A percentile compares a stretch with the other conserved stretches of the same genome.
Conservation (phyloP, 495 filamentous ascomycete genomes). For the Trichoderma asperelloides region DNA sequence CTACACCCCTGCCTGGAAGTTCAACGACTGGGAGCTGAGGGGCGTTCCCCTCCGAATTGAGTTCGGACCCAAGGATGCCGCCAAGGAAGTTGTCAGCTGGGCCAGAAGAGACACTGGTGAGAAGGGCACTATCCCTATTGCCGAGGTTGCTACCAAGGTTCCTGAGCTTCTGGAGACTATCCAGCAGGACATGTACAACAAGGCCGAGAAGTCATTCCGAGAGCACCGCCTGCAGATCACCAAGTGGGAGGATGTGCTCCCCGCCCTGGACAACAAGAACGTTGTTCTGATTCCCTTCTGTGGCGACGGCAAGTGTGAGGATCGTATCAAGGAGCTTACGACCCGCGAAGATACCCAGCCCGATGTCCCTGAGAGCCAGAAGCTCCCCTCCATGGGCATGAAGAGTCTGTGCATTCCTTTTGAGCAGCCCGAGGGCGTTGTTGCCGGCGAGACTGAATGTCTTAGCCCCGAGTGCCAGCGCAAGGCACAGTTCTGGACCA, state of each 20-base stretch:
- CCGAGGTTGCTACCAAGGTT: conserved; percentile 59
- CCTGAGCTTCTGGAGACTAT: conserved; percentile 80
- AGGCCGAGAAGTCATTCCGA: conserved; percentile 66
- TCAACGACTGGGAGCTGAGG: conserved; percentile 95
- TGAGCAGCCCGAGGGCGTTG: conserved; percentile 77
- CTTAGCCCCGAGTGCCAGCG: conserved; percentile 72
- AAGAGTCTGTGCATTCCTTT: conserved; percentile 97
- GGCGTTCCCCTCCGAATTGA: conserved; percentile 90
- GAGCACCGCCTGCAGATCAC: conserved; percentile 71
- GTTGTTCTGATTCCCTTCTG: conserved; percentile 83
- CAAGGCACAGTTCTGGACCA: conserved; percentile 69
- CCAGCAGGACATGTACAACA: conserved; percentile 75
- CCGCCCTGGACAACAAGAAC: conserved; percentile 84
- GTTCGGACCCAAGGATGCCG: conserved; percentile 87
- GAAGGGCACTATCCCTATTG: conserved; percentile 61
- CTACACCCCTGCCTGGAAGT: conserved; percentile 92
- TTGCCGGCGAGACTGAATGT: conserved; percentile 78
- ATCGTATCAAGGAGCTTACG: conserved; percentile 85
- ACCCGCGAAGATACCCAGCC: conserved; percentile 57
- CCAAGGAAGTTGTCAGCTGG: conserved; percentile 70
- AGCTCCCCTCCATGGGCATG: conserved; percentile 89
- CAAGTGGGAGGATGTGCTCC: conserved; percentile 83
- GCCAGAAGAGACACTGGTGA: conserved; percentile 86
- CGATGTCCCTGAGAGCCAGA: conserved; percentile 63
- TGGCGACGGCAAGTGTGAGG: conserved; percentile 72